phyloP scores from a whole-genome alignment of 2,329 filamentous ascomycete genomes.

The Pseudocercospora fuligena region DNA sequence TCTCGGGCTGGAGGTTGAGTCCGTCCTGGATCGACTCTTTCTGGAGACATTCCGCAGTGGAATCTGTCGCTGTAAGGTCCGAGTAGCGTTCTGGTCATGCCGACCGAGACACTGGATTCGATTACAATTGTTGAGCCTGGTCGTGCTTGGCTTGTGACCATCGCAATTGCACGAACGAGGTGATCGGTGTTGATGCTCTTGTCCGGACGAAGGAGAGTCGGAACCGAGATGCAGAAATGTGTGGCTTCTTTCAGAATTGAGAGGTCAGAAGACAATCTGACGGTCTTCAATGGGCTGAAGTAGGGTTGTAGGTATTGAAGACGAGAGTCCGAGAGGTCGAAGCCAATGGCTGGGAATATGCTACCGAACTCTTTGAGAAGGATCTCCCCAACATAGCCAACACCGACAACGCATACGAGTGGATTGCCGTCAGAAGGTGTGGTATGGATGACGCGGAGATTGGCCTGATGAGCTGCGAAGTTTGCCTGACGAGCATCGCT shows the following conservation, averaged over 20 bases:
- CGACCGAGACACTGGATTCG: constrained; percentile 60
- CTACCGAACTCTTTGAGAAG: constrained; percentile 30
- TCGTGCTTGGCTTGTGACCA: constrained; percentile 49
- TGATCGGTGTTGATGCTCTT: constrained; percentile 56
- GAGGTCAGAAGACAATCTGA: constrained; percentile 48
- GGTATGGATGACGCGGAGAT: constrained; percentile 10
- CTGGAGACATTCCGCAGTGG: constrained; percentile 46
- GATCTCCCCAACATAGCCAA: constrained; percentile 31
- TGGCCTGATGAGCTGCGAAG: constrained; percentile 8
- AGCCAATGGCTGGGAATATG: constrained; percentile 36
- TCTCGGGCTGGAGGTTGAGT: constrained; percentile 31
- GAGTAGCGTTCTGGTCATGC: constrained; percentile 59
- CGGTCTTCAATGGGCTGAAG: constrained; percentile 36
- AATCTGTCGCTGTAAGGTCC: constrained; percentile 48
- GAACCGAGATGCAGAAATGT: constrained; percentile 61
- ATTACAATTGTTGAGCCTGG: constrained; percentile 56
- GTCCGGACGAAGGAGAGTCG: constrained; percentile 55
- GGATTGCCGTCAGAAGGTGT: constrained; percentile 12
- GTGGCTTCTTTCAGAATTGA: constrained; percentile 50
- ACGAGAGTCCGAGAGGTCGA: constrained; percentile 53
- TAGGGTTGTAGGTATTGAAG: constrained; percentile 40
- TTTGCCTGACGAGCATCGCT: neutral
- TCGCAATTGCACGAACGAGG: constrained; percentile 51
- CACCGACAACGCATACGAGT: constrained; percentile 28
- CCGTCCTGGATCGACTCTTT: constrained; percentile 31